Evolutionary conservation across 176 grass and related monocot species (phyloP).

Genomic region (Eleusine coracana): DNA sequence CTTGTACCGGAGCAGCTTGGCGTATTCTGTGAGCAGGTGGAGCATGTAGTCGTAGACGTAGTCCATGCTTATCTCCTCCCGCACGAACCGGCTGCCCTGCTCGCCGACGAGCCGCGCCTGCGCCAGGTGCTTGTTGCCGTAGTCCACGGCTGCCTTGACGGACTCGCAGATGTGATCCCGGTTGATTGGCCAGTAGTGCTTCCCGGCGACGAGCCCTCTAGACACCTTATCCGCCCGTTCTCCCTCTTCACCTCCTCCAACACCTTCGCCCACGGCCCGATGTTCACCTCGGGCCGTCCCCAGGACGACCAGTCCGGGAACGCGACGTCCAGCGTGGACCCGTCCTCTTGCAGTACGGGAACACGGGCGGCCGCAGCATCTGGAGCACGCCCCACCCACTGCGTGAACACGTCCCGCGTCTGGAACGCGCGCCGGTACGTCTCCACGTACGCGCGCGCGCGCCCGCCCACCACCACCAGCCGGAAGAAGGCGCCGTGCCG

Average conservation of each 20-base stretch:
- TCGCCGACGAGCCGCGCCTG: slow-evolving; percentile 44
- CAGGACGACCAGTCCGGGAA: slow-evolving; percentile 97
- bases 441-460: too few relatives aligned
- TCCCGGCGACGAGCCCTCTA: slow-evolving; percentile 59
- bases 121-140: slow-evolving; percentile 56
- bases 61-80: slow-evolving; percentile 64
- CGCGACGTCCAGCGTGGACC: slow-evolving; percentile 49
- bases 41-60: slow-evolving; percentile 79
- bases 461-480: too few relatives aligned
- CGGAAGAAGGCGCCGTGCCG: too few relatives aligned
- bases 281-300: slow-evolving; percentile 69
- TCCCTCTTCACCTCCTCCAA: slow-evolving; percentile 44
- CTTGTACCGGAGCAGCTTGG: slow-evolving; percentile 58
- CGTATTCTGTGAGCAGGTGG: slow-evolving; percentile 65
- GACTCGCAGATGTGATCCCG: slow-evolving; percentile 49
- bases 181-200: slow-evolving; percentile 66
- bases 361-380: slow-evolving; percentile 66
- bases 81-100: slow-evolving; percentile 51
- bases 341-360: slow-evolving; percentile 69
- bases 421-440: too few relatives aligned
- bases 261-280: slow-evolving; percentile 47
- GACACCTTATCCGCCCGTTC: slow-evolving; percentile 47
- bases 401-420: too few relatives aligned
- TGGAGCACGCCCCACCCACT: too few relatives aligned
- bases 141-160: slow-evolving; percentile 59